These are phyloP conservation scores for Akanthomyces muscarius DNA, from an alignment of 2,329 filamentous ascomycete species.

Conservation along the genomic window DNA sequence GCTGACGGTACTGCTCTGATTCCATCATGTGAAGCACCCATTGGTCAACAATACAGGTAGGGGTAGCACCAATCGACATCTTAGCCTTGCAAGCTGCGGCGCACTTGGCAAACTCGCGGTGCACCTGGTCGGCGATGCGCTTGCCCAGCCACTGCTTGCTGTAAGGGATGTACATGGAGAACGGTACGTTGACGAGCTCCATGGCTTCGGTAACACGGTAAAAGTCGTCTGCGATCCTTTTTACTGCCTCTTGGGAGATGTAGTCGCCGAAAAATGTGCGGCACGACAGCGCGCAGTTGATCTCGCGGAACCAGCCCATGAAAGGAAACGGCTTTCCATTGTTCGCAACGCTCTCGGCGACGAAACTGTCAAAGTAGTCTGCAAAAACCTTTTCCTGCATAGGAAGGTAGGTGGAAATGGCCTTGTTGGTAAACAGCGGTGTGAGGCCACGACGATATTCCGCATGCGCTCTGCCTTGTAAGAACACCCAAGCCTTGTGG, in stretches of 20 bases:
- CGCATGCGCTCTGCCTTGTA: conserved; percentile 71
- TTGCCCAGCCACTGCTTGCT: conserved; percentile 76
- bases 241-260: conserved; percentile 66
- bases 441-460: conserved; percentile 75
- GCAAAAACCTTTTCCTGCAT: conserved; percentile 69
- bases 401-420: conserved; percentile 67
- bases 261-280: conserved; percentile 79
- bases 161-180: conserved; percentile 65
- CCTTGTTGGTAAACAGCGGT: conserved; percentile 68
- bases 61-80: conserved; percentile 64
- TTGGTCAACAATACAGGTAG: conserved; percentile 71
- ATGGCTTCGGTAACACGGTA: conserved; percentile 74
- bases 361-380: conserved; percentile 65
- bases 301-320: conserved; percentile 70
- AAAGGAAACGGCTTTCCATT: conserved; percentile 58
- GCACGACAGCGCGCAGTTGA: conserved; percentile 75
- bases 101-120: conserved; percentile 66
- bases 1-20: conserved; percentile 62
- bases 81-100: conserved; percentile 67
- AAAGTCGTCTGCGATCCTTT: conserved; percentile 74
- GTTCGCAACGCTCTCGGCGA: conserved; percentile 52
- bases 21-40: conserved; percentile 74
- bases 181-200: conserved; percentile 74
- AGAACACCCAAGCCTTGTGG: conserved; percentile 72
- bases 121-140: conserved; percentile 67